phyloP scores from a whole-genome alignment of 2,329 filamentous ascomycete species.

The Stachybotrys echinatus region DNA sequence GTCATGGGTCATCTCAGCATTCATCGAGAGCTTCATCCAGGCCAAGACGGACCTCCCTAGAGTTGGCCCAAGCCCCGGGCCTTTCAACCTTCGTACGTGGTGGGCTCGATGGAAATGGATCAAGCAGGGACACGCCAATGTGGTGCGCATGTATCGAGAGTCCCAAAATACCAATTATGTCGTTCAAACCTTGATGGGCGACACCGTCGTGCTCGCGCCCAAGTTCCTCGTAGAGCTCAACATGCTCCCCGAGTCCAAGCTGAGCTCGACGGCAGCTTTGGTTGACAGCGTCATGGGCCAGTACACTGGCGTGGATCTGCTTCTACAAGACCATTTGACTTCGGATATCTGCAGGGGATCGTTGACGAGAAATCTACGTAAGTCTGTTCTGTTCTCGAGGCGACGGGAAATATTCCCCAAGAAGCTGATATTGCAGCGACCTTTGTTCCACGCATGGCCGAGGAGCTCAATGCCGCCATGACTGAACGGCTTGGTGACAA shows the following conservation, averaged over 20 bases:
- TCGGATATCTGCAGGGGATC: background rate
- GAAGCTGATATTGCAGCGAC: background rate
- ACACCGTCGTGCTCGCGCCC: background rate
- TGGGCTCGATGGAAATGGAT: conserved; percentile 2
- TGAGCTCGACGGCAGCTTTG: conserved; percentile 1
- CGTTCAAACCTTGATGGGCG: background rate
- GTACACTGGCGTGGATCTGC: conserved; percentile 1
- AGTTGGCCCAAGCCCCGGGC: background rate
- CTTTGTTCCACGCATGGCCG: background rate
- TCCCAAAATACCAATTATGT: background rate
- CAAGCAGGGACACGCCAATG: background rate
- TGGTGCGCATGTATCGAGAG: background rate
- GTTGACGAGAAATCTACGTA: background rate
- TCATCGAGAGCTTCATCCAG: background rate
- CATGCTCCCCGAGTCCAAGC: conserved; percentile 1
- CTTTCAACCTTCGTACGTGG: background rate
- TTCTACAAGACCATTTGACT: conserved; percentile 1
- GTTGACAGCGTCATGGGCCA: conserved; percentile 1
- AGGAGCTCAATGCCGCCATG: background rate
- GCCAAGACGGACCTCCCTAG: background rate
- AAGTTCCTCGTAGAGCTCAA: background rate
- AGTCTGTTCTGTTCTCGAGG: background rate
- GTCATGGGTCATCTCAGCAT: background rate
- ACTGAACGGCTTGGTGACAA: background rate
- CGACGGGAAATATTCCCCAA: background rate